phyloP scores from a whole-genome alignment of 768 basidiomycete species.

The Tephrocybe sp. region DNA sequence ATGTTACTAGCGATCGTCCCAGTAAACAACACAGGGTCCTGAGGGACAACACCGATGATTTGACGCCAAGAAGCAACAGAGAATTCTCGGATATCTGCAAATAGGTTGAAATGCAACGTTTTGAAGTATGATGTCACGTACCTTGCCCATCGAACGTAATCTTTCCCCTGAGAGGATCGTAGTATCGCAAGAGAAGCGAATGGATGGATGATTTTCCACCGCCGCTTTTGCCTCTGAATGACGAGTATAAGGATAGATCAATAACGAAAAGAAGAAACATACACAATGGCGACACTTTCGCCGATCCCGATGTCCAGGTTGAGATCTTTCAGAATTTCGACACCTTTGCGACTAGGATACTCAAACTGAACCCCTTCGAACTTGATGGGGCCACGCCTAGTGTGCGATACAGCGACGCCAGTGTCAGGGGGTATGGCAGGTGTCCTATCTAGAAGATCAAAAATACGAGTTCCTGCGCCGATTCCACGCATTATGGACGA shows the following conservation, averaged over 20 bases:
- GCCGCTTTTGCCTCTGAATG: conserved; percentile 75
- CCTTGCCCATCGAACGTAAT: conserved; percentile 88
- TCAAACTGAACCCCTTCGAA: conserved; percentile 87
- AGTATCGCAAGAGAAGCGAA: conserved; percentile 83
- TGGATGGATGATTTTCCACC: conserved; percentile 94
- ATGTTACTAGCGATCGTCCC: conserved; percentile 96
- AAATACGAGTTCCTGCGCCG: conserved; percentile 91
- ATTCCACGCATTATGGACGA: conserved; percentile 96
- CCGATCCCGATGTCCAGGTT: conserved; percentile 80
- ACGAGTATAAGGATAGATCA: not conserved
- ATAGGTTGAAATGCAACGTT: no score
- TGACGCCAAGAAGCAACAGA: conserved; percentile 83
- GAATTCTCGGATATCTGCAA: conserved; percentile 82
- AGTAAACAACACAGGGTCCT: conserved; percentile 89
- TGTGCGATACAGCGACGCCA: conserved; percentile 56
- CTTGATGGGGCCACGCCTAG: conserved; percentile 66
- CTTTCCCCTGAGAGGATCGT: conserved; percentile 81
- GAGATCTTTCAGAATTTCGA: conserved; percentile 80
- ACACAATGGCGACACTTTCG: conserved; percentile 92
- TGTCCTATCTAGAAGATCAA: conserved; percentile 83
- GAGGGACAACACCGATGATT: conserved; percentile 92
- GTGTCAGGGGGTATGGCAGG: conserved; percentile 69
- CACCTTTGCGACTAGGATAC: conserved; percentile 84
- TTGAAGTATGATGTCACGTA: conserved; percentile 31
- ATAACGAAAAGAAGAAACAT: conserved; percentile 31